phyloP scores from a whole-genome alignment of 73 alveolate genomes.

The Paramecium sexaurelia region DNA sequence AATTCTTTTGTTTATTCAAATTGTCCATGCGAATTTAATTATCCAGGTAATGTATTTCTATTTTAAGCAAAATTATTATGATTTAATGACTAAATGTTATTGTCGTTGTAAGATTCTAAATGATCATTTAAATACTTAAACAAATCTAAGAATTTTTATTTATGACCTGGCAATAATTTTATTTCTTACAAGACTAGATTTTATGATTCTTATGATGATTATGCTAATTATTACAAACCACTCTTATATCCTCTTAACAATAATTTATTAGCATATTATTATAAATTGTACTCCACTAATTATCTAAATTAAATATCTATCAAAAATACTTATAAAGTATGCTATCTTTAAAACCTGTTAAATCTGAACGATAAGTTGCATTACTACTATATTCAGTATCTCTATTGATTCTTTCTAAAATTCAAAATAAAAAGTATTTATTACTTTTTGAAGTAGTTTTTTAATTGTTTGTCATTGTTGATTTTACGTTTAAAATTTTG shows the following conservation, averaged over 20 bases:
- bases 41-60: slow-evolving; percentile 7
- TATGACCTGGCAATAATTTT: slow-evolving; percentile 46
- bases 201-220: background rate
- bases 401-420: slow-evolving; percentile 6
- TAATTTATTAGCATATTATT: slow-evolving; percentile 22
- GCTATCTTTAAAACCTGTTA: background rate
- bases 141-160: background rate
- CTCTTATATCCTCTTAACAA: slow-evolving; percentile 34
- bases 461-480: background rate
- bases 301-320: background rate
- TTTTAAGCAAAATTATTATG: background rate
- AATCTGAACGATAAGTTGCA: background rate
- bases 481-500: slow-evolving; percentile 17
- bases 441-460: background rate
- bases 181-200: background rate
- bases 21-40: slow-evolving; percentile 5
- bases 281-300: slow-evolving; percentile 20
- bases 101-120: background rate
- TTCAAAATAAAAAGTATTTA: background rate
- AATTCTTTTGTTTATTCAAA: background rate
- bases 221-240: slow-evolving; percentile 33
- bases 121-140: background rate
- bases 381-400: slow-evolving; percentile 37
- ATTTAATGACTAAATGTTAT: background rate
- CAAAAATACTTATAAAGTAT: background rate